These are phyloP conservation scores for Mycena kentingensis DNA, from an alignment of 768 basidiomycete species.

Conservation along the genomic window DNA sequence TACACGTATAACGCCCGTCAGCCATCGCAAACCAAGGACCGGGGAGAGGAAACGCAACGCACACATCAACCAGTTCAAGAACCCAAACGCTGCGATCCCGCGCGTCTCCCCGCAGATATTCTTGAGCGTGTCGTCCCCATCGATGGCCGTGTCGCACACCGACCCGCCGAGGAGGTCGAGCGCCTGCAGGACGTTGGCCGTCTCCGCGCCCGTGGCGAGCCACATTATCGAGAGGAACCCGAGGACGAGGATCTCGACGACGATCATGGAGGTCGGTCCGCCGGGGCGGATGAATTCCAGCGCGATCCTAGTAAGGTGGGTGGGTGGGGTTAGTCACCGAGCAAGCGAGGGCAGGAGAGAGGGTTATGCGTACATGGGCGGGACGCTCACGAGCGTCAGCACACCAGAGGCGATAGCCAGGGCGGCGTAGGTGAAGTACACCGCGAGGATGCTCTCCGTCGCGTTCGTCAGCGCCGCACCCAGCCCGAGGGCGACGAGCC, in stretches of 20 bases:
- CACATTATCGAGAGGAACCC: conserved; percentile 40
- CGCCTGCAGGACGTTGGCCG: conserved; percentile 21
- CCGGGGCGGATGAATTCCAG: conserved; percentile 37
- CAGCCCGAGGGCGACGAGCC: conserved; percentile 34
- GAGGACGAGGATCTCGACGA: conserved; percentile 41
- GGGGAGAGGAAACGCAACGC: conserved; percentile 6
- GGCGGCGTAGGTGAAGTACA: conserved; percentile 26
- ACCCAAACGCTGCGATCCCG: conserved; percentile 38
- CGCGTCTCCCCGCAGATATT: conserved; percentile 32
- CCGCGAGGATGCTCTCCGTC: conserved; percentile 8
- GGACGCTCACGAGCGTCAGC: conserved; percentile 33
- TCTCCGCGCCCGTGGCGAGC: conserved; percentile 38
- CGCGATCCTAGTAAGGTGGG: conserved; percentile 30
- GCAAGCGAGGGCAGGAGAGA: background rate
- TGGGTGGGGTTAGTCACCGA: no score
- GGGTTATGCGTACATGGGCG: conserved; percentile 27
- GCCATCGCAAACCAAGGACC: background rate
- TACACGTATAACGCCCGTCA: conserved; percentile 16
- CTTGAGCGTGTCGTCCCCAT: background rate
- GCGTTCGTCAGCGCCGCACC: conserved; percentile 30
- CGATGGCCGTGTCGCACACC: background rate
- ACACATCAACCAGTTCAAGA: conserved; percentile 39
- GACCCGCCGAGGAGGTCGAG: background rate
- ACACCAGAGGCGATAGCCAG: conserved; percentile 31
- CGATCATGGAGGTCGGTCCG: conserved; percentile 41